Conservation (phyloP, 345 rosid species). For the Eucalyptus victrix region DNA sequence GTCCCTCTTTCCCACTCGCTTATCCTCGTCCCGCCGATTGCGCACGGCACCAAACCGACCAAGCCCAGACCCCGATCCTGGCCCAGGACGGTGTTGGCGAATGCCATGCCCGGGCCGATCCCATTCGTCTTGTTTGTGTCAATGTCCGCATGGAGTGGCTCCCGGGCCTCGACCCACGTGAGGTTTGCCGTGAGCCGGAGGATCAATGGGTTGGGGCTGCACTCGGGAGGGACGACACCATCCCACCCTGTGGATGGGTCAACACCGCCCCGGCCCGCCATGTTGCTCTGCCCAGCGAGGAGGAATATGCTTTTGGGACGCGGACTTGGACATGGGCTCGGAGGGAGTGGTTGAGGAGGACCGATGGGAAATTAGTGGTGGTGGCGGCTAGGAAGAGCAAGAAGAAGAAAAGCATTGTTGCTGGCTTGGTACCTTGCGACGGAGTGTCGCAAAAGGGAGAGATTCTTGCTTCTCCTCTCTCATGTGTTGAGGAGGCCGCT, state of each 20-base stretch:
- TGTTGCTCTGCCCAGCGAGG: constrained; percentile 90
- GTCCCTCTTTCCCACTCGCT: constrained; percentile 62
- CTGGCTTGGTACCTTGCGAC: not conserved
- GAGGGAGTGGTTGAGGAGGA: not conserved
- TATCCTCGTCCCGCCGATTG: constrained; percentile 63
- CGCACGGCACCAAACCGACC: constrained; percentile 78
- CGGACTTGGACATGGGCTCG: not conserved
- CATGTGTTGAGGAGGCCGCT: not conserved
- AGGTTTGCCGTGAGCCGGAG: constrained; percentile 37
- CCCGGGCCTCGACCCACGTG: constrained; percentile 52
- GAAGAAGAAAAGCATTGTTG: not conserved
- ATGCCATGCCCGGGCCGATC: constrained; percentile 86
- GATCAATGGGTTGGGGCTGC: constrained; percentile 35
- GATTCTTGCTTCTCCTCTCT: not conserved
- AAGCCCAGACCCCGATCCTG: constrained; percentile 3
- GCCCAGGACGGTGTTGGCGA: constrained; percentile 38
- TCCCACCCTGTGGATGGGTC: constrained; percentile 45
- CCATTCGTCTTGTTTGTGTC: constrained; percentile 47
- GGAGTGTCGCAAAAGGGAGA: not conserved
- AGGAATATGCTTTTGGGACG: constrained; percentile 27
- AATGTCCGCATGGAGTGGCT: constrained; percentile 74
- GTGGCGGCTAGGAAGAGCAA: not conserved
- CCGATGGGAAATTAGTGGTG: not conserved
- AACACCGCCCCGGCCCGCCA: constrained; percentile 89
- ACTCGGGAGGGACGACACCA: constrained; percentile 50